Conservation (phyloP, 371 early-diverging fungal species). For the Circinella minor region DNA sequence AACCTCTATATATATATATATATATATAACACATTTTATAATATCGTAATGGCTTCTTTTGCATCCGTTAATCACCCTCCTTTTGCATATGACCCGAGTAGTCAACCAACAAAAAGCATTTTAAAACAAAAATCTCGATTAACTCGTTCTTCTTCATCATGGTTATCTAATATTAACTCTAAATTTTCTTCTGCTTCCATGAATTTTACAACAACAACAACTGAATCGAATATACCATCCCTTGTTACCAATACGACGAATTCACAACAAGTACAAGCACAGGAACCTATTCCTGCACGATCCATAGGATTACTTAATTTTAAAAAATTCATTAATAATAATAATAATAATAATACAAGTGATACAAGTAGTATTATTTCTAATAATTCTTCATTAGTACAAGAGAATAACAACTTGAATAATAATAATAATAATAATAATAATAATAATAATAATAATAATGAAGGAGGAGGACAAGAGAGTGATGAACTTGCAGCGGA, state of each 20-base stretch:
- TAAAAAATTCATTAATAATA: constrained; percentile 27
- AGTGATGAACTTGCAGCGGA: constrained; percentile 37
- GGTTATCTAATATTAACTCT: constrained; percentile 31
- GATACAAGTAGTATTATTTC: constrained; percentile 2
- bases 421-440: not conserved
- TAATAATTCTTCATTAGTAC: constrained; percentile 1
- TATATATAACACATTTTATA: too few relatives aligned
- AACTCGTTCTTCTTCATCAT: constrained; percentile 26
- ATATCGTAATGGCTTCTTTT: constrained; percentile 25
- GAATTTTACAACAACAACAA: constrained; percentile 23
- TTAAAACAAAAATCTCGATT: constrained; percentile 34
- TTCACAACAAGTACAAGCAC: constrained; percentile 21
- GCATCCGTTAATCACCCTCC: constrained; percentile 33
- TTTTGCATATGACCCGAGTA: constrained; percentile 33
- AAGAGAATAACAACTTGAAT: not conserved
- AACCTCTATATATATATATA: too few relatives aligned
- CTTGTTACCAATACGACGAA: constrained; percentile 13
- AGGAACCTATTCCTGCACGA: constrained; percentile 14
- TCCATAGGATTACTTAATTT: constrained; percentile 18
- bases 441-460: not conserved
- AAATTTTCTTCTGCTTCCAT: constrained; percentile 27
- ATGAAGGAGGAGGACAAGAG: not conserved
- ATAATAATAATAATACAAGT: constrained; percentile 5
- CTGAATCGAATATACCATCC: constrained; percentile 29
- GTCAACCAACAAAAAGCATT: constrained; percentile 41